Evolutionary conservation across 2,329 filamentous ascomycete genomes (phyloP).

Genomic region (Colletotrichum somersetense): DNA sequence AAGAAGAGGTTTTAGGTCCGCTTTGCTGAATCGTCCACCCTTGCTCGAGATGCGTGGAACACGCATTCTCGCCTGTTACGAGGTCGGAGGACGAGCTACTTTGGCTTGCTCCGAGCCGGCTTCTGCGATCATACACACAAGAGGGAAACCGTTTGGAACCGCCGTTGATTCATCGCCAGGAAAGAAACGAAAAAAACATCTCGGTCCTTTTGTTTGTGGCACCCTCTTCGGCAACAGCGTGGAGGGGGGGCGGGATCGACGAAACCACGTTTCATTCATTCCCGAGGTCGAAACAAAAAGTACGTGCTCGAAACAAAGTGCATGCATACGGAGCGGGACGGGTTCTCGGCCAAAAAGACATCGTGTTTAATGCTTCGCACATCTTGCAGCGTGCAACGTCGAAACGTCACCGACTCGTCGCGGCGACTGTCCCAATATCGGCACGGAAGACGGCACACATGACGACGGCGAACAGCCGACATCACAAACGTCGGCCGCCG

Average conservation of each 20-base stretch:
- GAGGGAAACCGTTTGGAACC: constrained; percentile 2
- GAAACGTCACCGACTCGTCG: not conserved
- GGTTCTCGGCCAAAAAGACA: not conserved
- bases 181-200: too few relatives aligned
- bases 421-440: not conserved
- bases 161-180: not conserved
- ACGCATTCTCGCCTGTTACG: not conserved
- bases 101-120: not conserved
- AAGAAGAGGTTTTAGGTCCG: not conserved
- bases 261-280: not conserved
- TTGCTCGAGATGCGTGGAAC: not conserved
- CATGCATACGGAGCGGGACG: not conserved
- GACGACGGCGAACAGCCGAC: not conserved
- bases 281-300: constrained; percentile 1
- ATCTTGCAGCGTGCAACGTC: not conserved
- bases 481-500: not conserved
- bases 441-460: not conserved
- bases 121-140: constrained; percentile 4
- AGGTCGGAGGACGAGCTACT: not conserved
- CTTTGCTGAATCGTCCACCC: not conserved
- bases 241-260: not conserved
- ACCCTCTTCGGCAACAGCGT: not conserved
- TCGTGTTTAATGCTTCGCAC: not conserved
- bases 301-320: not conserved
- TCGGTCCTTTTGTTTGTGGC: not conserved